Conservation (phyloP, 1,139 yeast species). For the Lodderomyces margitis region DNA sequence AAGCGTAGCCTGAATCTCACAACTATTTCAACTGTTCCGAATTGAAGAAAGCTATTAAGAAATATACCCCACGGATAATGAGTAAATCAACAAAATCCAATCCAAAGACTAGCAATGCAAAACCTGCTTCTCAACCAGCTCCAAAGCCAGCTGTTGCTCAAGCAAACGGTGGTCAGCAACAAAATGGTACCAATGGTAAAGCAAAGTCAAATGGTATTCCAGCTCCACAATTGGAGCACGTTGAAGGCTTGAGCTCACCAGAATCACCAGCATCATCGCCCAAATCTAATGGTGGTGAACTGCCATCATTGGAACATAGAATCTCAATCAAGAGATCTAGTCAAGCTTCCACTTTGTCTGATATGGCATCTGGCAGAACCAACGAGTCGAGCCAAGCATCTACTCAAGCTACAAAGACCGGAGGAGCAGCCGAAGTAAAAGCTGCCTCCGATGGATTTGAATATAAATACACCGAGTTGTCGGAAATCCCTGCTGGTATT, state of each 20-base stretch:
- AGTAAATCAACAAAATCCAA: not conserved
- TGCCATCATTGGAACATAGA: conserved; percentile 5
- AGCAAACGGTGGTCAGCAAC: not conserved
- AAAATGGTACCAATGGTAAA: not conserved
- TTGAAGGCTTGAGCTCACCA: conserved; percentile 3
- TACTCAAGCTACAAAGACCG: not conserved
- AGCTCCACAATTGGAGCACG: conserved; percentile 9
- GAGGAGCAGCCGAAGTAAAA: not conserved
- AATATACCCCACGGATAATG: not conserved
- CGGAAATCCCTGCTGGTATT: conserved; percentile 51
- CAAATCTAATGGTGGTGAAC: conserved; percentile 1
- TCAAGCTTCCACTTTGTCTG: conserved; percentile 6
- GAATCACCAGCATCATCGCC: conserved; percentile 2
- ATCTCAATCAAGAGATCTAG: conserved; percentile 10
- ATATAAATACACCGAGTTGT: conserved; percentile 41
- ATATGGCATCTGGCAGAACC: conserved; percentile 3
- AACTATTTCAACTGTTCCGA: not conserved
- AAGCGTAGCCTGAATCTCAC: too few relatives aligned
- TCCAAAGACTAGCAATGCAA: not conserved
- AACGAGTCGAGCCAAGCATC: not conserved
- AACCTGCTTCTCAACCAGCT: not conserved
- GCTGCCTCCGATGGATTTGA: conserved; percentile 1
- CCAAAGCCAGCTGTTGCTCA: not conserved
- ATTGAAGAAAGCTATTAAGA: not conserved
- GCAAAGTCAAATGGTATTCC: conserved; percentile 3